phyloP scores from a whole-genome alignment of 352 stramenopile species.

The Phytophthora chlamydospora region DNA sequence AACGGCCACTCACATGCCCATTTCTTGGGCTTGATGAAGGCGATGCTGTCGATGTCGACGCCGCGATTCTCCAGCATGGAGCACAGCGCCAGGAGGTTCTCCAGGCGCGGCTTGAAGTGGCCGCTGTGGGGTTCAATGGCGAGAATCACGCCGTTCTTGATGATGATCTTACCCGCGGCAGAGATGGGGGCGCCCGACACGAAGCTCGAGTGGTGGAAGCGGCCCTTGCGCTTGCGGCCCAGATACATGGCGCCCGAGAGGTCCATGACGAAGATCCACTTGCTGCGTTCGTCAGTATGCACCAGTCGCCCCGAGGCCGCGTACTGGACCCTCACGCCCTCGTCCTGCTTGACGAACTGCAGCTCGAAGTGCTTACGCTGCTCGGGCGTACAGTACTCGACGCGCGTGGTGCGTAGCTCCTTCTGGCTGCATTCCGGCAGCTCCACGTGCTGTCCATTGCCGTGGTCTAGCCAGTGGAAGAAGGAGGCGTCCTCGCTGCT shows the following conservation, averaged over 20 bases:
- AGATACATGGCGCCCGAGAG: slow-evolving; percentile 53
- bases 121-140: slow-evolving; percentile 78
- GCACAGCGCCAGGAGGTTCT: slow-evolving; percentile 55
- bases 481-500: slow-evolving; percentile 44
- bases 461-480: slow-evolving; percentile 78
- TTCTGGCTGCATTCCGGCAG: slow-evolving; percentile 62
- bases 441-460: slow-evolving; percentile 46
- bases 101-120: slow-evolving; percentile 72
- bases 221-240: slow-evolving; percentile 72
- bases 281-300: slow-evolving; percentile 66
- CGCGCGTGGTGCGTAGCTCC: slow-evolving; percentile 45
- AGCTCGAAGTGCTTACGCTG: slow-evolving; percentile 55
- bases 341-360: slow-evolving; percentile 32
- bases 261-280: slow-evolving; percentile 85
- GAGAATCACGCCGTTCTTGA: slow-evolving; percentile 57
- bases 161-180: slow-evolving; percentile 72
- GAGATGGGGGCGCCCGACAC: slow-evolving; percentile 64
- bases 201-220: slow-evolving; percentile 85
- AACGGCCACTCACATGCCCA: slow-evolving; percentile 74
- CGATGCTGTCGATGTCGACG: slow-evolving; percentile 50
- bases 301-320: slow-evolving; percentile 39
- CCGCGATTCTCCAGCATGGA: slow-evolving; percentile 39
- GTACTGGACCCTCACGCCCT: slow-evolving; percentile 36
- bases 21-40: slow-evolving; percentile 75
- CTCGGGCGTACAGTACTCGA: slow-evolving; percentile 57